These are phyloP conservation scores for Immersiporthe knoxdaviesiana DNA, from an alignment of 2,329 filamentous ascomycete species.

Conservation along the genomic window DNA sequence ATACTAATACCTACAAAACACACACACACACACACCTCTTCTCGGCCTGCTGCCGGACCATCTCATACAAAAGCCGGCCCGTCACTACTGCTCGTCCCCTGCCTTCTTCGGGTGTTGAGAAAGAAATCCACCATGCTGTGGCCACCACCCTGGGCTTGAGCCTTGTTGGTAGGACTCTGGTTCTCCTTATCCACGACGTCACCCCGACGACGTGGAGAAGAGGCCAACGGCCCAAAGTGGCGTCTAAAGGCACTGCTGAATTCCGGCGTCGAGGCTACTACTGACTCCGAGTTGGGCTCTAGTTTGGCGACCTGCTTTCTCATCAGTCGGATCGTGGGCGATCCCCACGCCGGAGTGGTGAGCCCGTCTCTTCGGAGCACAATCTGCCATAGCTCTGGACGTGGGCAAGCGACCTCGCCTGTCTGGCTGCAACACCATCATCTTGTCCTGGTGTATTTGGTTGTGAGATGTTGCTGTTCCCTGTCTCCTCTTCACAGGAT, in stretches of 20 bases:
- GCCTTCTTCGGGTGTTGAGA: conserved; percentile 22
- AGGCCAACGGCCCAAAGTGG: conserved; percentile 20
- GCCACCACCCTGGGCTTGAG: conserved; percentile 7
- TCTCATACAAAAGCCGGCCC: conserved; percentile 24
- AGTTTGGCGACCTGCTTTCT: conserved; percentile 20
- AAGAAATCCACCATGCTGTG: conserved; percentile 30
- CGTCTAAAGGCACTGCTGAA: conserved; percentile 25
- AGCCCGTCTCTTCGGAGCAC: conserved; percentile 20
- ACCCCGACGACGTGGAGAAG: background rate
- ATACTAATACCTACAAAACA: background rate
- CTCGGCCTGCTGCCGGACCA: background rate
- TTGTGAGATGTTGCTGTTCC: background rate
- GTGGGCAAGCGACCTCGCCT: conserved; percentile 17
- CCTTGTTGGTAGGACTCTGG: conserved; percentile 3
- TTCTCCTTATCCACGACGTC: conserved; percentile 23
- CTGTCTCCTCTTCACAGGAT: background rate
- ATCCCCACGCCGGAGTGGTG: conserved; percentile 13
- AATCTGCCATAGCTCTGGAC: conserved; percentile 12
- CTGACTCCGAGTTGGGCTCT: conserved; percentile 13
- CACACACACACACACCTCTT: background rate
- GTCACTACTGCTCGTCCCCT: conserved; percentile 13
- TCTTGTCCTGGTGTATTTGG: conserved; percentile 18
- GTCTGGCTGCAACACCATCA: background rate
- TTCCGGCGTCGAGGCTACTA: conserved; percentile 14
- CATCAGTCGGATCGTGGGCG: conserved; percentile 26